Evolutionary conservation across 192 early-diverging fungal species (phyloP).

Genomic region (Entophlyctis luteolus): DNA sequence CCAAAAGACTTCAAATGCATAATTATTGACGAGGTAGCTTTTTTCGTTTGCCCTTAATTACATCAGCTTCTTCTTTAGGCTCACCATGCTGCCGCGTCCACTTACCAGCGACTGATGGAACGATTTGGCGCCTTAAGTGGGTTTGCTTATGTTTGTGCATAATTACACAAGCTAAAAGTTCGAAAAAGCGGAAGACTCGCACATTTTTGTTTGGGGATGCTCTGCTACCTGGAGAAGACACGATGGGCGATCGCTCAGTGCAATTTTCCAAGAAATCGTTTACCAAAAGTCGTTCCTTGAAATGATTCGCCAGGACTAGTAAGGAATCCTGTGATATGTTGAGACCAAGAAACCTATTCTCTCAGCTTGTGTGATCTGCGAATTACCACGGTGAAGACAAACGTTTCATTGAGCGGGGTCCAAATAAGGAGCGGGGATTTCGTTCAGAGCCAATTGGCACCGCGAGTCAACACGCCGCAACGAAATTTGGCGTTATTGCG

Average conservation of each 20-base stretch:
- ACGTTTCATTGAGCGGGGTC: constrained; percentile 35
- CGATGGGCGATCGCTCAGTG: constrained; percentile 67
- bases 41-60: not conserved
- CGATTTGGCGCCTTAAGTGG: constrained; percentile 58
- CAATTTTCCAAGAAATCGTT: constrained; percentile 73
- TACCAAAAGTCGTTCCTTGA: constrained; percentile 69
- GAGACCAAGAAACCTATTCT: not conserved
- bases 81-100: constrained; percentile 81
- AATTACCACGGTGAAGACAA: constrained; percentile 6
- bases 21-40: constrained; percentile 70
- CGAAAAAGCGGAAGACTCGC: constrained; percentile 24
- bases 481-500: constrained; percentile 50
- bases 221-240: constrained; percentile 84
- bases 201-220: constrained; percentile 84
- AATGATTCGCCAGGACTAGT: constrained; percentile 84
- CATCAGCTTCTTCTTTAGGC: constrained; percentile 49
- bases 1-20: constrained; percentile 79
- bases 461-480: constrained; percentile 9
- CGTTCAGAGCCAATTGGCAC: constrained; percentile 39
- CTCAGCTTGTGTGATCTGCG: constrained; percentile 14
- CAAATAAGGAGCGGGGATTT: constrained; percentile 60
- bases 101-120: constrained; percentile 67
- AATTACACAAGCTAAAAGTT: not conserved
- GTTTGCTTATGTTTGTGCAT: not conserved
- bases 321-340: constrained; percentile 8